Evolutionary conservation across 495 filamentous ascomycete genomes (phyloP).

Genomic region (Bombardia bombarda): DNA sequence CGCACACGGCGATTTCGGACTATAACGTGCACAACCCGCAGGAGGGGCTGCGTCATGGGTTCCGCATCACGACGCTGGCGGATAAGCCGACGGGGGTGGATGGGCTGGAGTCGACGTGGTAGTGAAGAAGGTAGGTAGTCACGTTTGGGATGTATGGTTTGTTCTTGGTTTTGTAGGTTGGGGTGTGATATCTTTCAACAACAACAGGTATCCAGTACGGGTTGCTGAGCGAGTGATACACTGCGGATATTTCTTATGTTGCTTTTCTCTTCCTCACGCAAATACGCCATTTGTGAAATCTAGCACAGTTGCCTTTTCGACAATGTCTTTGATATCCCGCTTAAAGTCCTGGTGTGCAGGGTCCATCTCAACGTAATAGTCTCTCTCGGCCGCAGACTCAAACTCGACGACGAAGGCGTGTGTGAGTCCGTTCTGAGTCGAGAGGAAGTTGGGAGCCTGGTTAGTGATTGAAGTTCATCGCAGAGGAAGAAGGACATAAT

Average conservation of each 20-base stretch:
- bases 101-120: conserved; percentile 33
- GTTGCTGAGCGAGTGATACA: no score
- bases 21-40: conserved; percentile 38
- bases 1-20: conserved; percentile 47
- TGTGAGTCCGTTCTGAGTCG: conserved; percentile 39
- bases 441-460: background rate
- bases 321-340: conserved; percentile 24
- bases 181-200: no score
- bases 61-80: conserved; percentile 38
- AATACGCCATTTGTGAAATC: conserved; percentile 1
- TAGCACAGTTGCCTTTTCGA: conserved; percentile 22
- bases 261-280: no score
- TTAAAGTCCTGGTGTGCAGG: conserved; percentile 41
- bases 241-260: no score
- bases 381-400: conserved; percentile 43
- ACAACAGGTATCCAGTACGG: no score
- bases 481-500: no score
- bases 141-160: no score
- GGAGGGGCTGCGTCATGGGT: conserved; percentile 39
- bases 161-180: no score
- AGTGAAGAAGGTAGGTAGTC: background rate
- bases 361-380: conserved; percentile 46
- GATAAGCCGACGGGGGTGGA: conserved; percentile 37
- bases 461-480: no score
- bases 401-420: conserved; percentile 58